Conservation (phyloP, 1,139 yeast species). For the Candida glucosophila region DNA sequence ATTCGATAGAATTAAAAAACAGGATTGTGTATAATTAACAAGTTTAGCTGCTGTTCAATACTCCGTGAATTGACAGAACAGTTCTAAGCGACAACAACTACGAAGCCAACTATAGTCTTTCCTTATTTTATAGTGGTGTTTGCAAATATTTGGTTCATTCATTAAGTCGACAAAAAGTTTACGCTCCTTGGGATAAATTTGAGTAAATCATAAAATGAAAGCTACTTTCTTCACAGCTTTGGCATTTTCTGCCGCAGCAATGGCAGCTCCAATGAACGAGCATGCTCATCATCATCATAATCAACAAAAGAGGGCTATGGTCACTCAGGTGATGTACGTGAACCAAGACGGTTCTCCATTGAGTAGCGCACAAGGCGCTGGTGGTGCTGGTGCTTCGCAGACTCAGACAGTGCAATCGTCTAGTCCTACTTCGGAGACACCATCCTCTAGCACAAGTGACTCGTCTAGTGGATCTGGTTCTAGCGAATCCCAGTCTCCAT, state of each 20-base stretch:
- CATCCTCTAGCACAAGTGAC: constrained; percentile 18
- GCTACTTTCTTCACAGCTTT: constrained; percentile 12
- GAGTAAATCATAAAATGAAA: constrained; percentile 7
- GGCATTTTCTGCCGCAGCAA: constrained; percentile 14
- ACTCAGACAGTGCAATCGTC: constrained; percentile 12
- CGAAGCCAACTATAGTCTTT: constrained; percentile 19
- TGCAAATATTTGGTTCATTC: constrained; percentile 3
- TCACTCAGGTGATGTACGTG: constrained; percentile 76
- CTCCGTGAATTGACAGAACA: neutral
- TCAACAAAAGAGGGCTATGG: constrained; percentile 68
- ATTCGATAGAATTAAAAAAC: too few relatives aligned
- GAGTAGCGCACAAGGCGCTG: constrained; percentile 7
- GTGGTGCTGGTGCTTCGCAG: constrained; percentile 10
- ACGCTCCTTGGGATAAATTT: constrained; percentile 1
- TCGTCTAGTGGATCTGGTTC: constrained; percentile 19
- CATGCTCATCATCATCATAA: constrained; percentile 21
- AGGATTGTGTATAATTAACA: constrained; percentile 1
- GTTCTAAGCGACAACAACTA: too few relatives aligned
- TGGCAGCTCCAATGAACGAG: constrained; percentile 25
- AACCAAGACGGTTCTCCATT: constrained; percentile 54
- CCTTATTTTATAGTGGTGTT: constrained; percentile 7
- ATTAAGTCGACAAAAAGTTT: constrained; percentile 1
- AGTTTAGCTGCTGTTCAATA: neutral
- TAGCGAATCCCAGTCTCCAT: constrained; percentile 15
- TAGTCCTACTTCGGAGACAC: constrained; percentile 12